Evolutionary conservation across 257 asterid species (phyloP).

Genomic region (Thymus quinquecostatus): DNA sequence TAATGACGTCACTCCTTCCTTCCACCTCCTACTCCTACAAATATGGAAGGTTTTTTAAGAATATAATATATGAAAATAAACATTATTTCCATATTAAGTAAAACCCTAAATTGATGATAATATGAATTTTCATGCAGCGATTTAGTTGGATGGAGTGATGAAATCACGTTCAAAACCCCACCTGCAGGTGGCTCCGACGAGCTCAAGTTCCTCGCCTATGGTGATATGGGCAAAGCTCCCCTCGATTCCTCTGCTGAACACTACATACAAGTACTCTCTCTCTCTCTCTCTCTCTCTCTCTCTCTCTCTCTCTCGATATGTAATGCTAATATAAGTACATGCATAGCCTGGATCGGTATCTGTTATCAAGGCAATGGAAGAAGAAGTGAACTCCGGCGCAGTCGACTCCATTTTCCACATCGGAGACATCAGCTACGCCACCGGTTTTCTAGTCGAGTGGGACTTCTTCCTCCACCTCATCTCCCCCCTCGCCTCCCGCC

Average conservation of each 20-base stretch:
- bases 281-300: too few relatives aligned
- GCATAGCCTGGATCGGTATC: conserved; percentile 74
- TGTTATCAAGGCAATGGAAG: conserved; percentile 60
- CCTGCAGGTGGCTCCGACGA: conserved; percentile 72
- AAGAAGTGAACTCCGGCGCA: conserved; percentile 51
- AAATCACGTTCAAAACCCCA: conserved; percentile 61
- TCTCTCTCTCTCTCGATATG: too few relatives aligned
- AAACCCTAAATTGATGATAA: too few relatives aligned
- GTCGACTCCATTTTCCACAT: conserved; percentile 80
- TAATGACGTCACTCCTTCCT: conserved; percentile 65
- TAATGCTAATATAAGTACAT: too few relatives aligned
- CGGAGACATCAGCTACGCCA: conserved; percentile 94
- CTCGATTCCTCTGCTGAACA: conserved; percentile 76
- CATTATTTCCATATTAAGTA: too few relatives aligned
- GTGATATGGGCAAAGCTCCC: conserved; percentile 96
- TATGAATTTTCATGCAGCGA: conserved; percentile 42
- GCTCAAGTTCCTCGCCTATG: conserved; percentile 66
- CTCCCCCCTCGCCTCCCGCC: conserved; percentile 63
- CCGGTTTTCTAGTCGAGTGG: conserved; percentile 91
- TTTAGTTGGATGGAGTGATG: conserved; percentile 74
- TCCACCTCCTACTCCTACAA: conserved; percentile 59
- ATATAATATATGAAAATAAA: too few relatives aligned
- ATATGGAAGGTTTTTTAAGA: conserved; percentile 68
- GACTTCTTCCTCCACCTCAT: conserved; percentile 80
- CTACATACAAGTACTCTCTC: conserved; percentile 62